These are phyloP conservation scores for Ophiostoma tasmaniense DNA, from an alignment of 2,329 filamentous ascomycete species.

Conservation along the genomic window DNA sequence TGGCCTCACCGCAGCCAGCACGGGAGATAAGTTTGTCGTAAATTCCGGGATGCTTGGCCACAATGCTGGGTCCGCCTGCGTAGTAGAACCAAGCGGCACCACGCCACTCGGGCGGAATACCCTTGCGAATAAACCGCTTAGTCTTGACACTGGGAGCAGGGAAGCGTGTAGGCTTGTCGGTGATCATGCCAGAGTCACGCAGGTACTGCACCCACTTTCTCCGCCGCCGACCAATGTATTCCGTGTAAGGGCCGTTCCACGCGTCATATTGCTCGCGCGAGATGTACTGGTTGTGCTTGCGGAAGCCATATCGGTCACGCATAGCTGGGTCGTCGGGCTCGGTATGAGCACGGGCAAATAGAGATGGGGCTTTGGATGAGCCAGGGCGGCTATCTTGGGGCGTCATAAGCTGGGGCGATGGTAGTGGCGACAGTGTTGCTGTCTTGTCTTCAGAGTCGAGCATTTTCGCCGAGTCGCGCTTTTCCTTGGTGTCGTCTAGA, in stretches of 20 bases:
- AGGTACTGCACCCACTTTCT: constrained; percentile 78
- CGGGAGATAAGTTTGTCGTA: constrained; percentile 63
- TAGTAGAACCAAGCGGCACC: constrained; percentile 98
- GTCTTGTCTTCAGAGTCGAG: constrained; percentile 27
- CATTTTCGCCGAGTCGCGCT: constrained; percentile 46
- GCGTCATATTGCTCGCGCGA: constrained; percentile 67
- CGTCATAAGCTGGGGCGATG: constrained; percentile 3
- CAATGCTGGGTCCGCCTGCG: constrained; percentile 71
- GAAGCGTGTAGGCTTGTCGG: constrained; percentile 64
- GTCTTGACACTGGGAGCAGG: constrained; percentile 73
- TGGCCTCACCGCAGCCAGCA: constrained; percentile 38
- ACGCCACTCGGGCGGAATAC: constrained; percentile 86
- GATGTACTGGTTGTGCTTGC: constrained; percentile 75
- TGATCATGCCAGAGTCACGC: constrained; percentile 65
- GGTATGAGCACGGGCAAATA: constrained; percentile 23
- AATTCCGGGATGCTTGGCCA: constrained; percentile 66
- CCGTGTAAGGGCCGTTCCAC: constrained; percentile 69
- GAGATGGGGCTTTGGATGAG: constrained; percentile 15
- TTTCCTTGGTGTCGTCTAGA: constrained; percentile 25
- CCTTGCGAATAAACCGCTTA: constrained; percentile 85
- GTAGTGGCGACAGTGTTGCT: not conserved
- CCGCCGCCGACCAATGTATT: constrained; percentile 64
- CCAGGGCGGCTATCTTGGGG: constrained; percentile 15
- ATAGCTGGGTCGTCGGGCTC: constrained; percentile 41
- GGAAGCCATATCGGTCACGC: constrained; percentile 85